These are phyloP conservation scores for Penicillium sclerotiorum DNA, from an alignment of 2,329 filamentous ascomycete species.

Conservation along the genomic window DNA sequence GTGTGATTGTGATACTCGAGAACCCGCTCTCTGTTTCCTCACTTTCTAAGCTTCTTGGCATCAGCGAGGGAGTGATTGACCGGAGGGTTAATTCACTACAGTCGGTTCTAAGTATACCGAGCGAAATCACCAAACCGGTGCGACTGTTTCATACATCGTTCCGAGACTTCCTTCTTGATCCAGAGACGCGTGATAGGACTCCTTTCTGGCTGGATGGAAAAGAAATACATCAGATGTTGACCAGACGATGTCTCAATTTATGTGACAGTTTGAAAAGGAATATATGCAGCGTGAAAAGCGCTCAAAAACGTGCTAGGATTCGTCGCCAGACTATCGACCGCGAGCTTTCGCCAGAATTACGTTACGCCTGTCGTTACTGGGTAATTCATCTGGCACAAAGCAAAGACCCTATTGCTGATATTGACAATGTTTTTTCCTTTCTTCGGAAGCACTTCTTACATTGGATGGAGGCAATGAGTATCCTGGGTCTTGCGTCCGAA, in stretches of 20 bases:
- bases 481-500: conserved; percentile 21
- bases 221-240: neutral
- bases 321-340: neutral
- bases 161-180: conserved; percentile 9
- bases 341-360: conserved; percentile 1
- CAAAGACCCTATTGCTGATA: neutral
- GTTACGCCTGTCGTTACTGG: conserved; percentile 21
- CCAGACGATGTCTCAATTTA: neutral
- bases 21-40: neutral
- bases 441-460: conserved; percentile 28
- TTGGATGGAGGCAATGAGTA: conserved; percentile 30
- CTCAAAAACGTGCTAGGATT: neutral
- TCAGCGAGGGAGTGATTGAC: neutral
- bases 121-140: neutral
- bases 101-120: conserved; percentile 6
- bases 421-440: conserved; percentile 16
- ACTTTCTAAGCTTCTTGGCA: neutral
- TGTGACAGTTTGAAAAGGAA: conserved; percentile 2
- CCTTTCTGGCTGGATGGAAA: conserved; percentile 5
- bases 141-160: conserved; percentile 8
- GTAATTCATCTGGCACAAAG: conserved; percentile 26
- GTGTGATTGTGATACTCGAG: neutral
- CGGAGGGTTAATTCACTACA: neutral
- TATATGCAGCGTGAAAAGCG: conserved; percentile 5
- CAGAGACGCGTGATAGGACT: neutral